A percentile compares a stretch with the other conserved stretches of the same genome.
phyloP scores from a whole-genome alignment of 495 filamentous ascomycete species.

The Articulospora tetracladia region DNA sequence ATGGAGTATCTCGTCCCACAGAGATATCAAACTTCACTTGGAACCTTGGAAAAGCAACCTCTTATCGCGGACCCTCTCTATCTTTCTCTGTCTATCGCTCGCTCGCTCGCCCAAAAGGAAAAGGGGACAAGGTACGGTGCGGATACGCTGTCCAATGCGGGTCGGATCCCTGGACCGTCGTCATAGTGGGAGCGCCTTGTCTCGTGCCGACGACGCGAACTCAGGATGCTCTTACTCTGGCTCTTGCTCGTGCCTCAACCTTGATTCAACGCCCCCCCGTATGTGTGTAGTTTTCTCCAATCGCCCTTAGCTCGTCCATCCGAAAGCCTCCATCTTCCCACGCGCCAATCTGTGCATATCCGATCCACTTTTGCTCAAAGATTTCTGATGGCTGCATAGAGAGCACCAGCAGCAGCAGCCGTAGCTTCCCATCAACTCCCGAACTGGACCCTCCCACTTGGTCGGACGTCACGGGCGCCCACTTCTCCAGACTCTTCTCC shows the following conservation, averaged over 20 bases:
- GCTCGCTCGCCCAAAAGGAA: no score
- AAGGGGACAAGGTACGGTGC: neutral
- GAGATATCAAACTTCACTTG: neutral
- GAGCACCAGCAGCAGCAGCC: no score
- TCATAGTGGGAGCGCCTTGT: neutral
- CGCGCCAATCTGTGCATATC: neutral
- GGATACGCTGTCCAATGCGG: no score
- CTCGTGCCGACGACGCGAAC: neutral
- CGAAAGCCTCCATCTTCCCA: neutral
- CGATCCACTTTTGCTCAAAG: slow-evolving; percentile 4
- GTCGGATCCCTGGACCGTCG: neutral
- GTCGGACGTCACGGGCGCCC: slow-evolving; percentile 11
- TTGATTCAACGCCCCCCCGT: neutral
- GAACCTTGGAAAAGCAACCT: neutral
- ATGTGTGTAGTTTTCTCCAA: neutral
- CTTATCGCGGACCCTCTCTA: neutral
- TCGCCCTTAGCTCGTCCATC: neutral
- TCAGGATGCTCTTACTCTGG: neutral
- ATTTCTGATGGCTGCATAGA: neutral
- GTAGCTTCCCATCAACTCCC: neutral
- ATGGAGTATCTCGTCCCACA: neutral
- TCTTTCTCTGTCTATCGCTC: no score
- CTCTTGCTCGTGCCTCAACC: neutral
- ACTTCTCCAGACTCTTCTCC: neutral
- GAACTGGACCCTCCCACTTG: slow-evolving; percentile 7